A percentile compares a stretch with the other conserved stretches of the same genome.
Conservation (phyloP, 164 flowering plant species). For the Aristolochia contorta region DNA sequence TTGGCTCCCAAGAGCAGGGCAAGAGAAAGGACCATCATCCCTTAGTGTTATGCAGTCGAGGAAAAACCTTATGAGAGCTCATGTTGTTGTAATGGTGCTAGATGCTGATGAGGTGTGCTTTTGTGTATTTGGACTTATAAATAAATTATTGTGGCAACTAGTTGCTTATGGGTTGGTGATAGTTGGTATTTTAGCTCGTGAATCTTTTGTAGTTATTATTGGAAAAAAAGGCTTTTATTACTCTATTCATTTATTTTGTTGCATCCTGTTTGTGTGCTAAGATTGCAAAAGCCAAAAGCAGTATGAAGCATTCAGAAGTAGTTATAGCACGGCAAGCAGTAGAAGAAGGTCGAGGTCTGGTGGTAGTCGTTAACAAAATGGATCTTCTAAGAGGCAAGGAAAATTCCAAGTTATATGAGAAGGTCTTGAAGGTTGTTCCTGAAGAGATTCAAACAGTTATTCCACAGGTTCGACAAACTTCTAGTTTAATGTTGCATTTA, state of each 20-base stretch:
- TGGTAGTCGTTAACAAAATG: constrained; percentile 92
- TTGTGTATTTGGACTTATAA: too few relatives aligned
- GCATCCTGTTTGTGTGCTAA: constrained; percentile 8
- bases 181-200: too few relatives aligned
- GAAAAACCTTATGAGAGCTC: constrained; percentile 92
- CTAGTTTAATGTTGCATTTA: too few relatives aligned
- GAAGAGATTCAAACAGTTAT: constrained; percentile 82
- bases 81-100: constrained; percentile 83
- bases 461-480: constrained; percentile 61
- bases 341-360: constrained; percentile 94
- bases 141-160: too few relatives aligned
- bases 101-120: constrained; percentile 82
- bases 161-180: too few relatives aligned
- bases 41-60: constrained; percentile 89
- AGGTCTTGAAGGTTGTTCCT: constrained; percentile 72
- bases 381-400: constrained; percentile 65
- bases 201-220: too few relatives aligned
- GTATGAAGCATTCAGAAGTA: constrained; percentile 91
- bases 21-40: constrained; percentile 86
- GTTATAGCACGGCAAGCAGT: constrained; percentile 90
- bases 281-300: constrained; percentile 70
- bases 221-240: too few relatives aligned
- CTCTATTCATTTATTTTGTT: too few relatives aligned
- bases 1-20: constrained; percentile 81
- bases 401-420: constrained; percentile 35